Conservation (phyloP, 495 filamentous ascomycete species). For the Daldinia vernicosa region DNA sequence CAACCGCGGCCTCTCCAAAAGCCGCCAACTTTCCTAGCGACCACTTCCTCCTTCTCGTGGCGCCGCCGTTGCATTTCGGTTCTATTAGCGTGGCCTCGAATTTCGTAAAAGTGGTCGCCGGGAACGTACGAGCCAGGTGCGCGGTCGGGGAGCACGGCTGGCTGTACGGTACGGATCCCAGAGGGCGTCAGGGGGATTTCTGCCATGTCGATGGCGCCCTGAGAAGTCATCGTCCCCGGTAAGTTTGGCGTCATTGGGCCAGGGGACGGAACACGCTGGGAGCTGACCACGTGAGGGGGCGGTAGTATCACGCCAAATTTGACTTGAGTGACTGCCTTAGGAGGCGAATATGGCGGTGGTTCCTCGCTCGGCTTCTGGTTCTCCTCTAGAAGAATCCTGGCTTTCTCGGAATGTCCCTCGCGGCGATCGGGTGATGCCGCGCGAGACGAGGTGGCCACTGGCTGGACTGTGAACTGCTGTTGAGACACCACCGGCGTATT, state of each 20-base stretch:
- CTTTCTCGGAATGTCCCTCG: slow-evolving; percentile 51
- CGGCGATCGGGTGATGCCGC: slow-evolving; percentile 12
- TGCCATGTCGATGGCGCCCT: slow-evolving; percentile 53
- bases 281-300: slow-evolving; percentile 45
- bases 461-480: slow-evolving; percentile 8
- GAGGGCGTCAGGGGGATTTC: slow-evolving; percentile 54
- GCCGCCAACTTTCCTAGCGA: slow-evolving; percentile 63
- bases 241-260: slow-evolving; percentile 53
- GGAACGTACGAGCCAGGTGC: slow-evolving; percentile 50
- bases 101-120: slow-evolving; percentile 49
- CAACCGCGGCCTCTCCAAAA: slow-evolving; percentile 70
- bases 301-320: slow-evolving; percentile 55
- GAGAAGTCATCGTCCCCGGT: slow-evolving; percentile 58
- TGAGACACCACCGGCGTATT: slow-evolving; percentile 29
- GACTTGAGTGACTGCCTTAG: slow-evolving; percentile 42
- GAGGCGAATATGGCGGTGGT: slow-evolving; percentile 57
- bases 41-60: slow-evolving; percentile 70
- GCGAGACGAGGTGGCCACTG: slow-evolving; percentile 25
- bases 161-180: slow-evolving; percentile 19
- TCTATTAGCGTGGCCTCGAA: slow-evolving; percentile 46
- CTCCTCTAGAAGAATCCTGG: slow-evolving; percentile 48
- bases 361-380: slow-evolving; percentile 40
- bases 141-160: slow-evolving; percentile 47
- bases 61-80: slow-evolving; percentile 62
- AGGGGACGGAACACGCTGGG: slow-evolving; percentile 56